Conservation (phyloP, 1,139 yeast species). For the Suzukiozyma palmioleophila region DNA sequence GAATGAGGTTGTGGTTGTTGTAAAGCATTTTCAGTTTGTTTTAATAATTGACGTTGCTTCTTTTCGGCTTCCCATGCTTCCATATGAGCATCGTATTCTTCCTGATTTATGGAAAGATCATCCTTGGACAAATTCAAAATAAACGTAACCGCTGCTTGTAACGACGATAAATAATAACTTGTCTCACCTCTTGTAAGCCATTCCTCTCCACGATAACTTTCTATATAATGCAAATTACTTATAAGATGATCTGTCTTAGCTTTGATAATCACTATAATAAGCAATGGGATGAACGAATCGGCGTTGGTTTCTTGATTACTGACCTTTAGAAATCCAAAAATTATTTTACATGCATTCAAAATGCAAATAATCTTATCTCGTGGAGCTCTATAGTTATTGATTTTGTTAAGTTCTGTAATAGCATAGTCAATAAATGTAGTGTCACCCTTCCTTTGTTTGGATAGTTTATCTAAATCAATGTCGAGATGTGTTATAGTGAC, state of each 20-base stretch:
- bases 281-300: slow-evolving; percentile 83
- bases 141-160: slow-evolving; percentile 80
- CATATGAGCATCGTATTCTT: slow-evolving; percentile 50
- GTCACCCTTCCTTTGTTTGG: slow-evolving; percentile 23
- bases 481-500: slow-evolving; percentile 79
- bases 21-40: slow-evolving; percentile 9
- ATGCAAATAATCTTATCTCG: slow-evolving; percentile 91
- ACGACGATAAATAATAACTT: slow-evolving; percentile 80
- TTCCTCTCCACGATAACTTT: slow-evolving; percentile 70
- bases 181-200: slow-evolving; percentile 78
- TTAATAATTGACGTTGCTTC: slow-evolving; percentile 14
- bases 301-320: slow-evolving; percentile 76
- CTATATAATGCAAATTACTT: slow-evolving; percentile 81
- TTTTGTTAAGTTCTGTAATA: slow-evolving; percentile 64
- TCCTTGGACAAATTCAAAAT: slow-evolving; percentile 56
- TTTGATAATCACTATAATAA: slow-evolving; percentile 73
- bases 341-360: slow-evolving; percentile 86
- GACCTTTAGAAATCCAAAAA: slow-evolving; percentile 79
- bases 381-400: slow-evolving; percentile 85
- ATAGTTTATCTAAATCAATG: slow-evolving; percentile 43
- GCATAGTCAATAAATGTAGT: slow-evolving; percentile 67
- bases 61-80: slow-evolving; percentile 42
- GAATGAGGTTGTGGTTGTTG: slow-evolving; percentile 20
- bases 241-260: slow-evolving; percentile 59
- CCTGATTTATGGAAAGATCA: slow-evolving; percentile 57